Base-by-base conservation (phyloP, 1,139 yeast genomes). In the Wickerhamomyces sp. region DNA sequence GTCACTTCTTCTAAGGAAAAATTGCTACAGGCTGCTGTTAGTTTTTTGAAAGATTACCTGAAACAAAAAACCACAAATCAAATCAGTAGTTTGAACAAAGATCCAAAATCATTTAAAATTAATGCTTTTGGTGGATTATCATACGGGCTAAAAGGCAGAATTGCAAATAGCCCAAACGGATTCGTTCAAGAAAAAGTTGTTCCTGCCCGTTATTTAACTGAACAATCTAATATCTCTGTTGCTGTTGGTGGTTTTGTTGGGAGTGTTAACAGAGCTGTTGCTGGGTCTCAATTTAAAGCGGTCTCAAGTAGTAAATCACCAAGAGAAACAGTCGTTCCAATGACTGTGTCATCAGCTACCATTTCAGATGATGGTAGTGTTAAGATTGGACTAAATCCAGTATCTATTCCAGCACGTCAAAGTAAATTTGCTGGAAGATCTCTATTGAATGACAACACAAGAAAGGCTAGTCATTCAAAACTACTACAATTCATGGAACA, bases 171-270 rank as follows among this genome's bases (percentile, higher is more conserved):
- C 3, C 95, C 95, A 25, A 76, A 81, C 50, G 96, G 96, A 35
- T 65, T 81, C 29, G 67, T 72, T 40, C 69, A 76, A 42, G 76
- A 77, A 27, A 67, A 68, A 41, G 68, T 81, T 28, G 81, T 78
- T 13, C 84, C 85, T 14, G 96, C 94, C 45, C 79, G 96, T 67
- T 64, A 76, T 33, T 66, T 83, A 30, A 72, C 68, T 37, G 63
- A 58, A 21, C 60, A 58, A 28, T 5, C 17, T 14, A 27, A 9
- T 21, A 67, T 73, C 43, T 72, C 70, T 38, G 81, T 80, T 22
- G 90, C 87, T 8, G 69, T 83, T 48, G 94, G 85, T 54, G 95
- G 95, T n/a, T 83, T 85, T 49, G 70, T 81, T 32, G 79, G 63
- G 3, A 49, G 66, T 57, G 54, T 54, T 2, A 50, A 52, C 17